phyloP scores from a whole-genome alignment of 257 asterid genomes.

The Dorcoceras hygrometricum region DNA sequence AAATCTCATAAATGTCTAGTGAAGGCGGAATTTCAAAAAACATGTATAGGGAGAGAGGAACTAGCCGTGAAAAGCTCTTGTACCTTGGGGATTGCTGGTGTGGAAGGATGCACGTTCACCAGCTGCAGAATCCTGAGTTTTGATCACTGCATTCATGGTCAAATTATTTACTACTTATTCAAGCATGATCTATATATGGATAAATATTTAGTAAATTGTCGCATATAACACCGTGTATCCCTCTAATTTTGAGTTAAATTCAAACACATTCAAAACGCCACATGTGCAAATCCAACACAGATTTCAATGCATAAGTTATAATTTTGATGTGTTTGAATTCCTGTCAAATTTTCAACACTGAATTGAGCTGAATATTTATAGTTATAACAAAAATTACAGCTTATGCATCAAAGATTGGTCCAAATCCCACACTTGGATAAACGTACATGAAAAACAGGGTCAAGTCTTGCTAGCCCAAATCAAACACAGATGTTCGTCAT shows the following conservation, averaged over 20 bases:
- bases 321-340: too few species aligned
- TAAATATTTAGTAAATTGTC: background rate
- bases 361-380: too few species aligned
- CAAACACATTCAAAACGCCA: background rate
- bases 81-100: slow-evolving; percentile 72
- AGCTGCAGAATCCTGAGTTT: slow-evolving; percentile 40
- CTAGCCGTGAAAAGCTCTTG: slow-evolving; percentile 14
- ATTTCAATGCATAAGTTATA: too few species aligned
- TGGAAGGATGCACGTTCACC: slow-evolving; percentile 48
- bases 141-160: slow-evolving; percentile 37
- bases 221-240: background rate
- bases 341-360: too few species aligned
- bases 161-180: slow-evolving; percentile 19
- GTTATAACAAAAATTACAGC: background rate
- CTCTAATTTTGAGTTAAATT: background rate
- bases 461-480: background rate
- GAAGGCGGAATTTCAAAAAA: background rate
- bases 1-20: slow-evolving; percentile 18
- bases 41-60: too few species aligned
- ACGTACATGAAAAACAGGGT: background rate
- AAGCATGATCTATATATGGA: background rate
- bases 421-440: background rate
- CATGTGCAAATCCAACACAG: background rate
- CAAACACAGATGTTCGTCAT: background rate
- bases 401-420: background rate